Evolutionary conservation across 225 moss, liverwort and hornwort species (phyloP).

Genomic region (Physcomitrellopsis africana): DNA sequence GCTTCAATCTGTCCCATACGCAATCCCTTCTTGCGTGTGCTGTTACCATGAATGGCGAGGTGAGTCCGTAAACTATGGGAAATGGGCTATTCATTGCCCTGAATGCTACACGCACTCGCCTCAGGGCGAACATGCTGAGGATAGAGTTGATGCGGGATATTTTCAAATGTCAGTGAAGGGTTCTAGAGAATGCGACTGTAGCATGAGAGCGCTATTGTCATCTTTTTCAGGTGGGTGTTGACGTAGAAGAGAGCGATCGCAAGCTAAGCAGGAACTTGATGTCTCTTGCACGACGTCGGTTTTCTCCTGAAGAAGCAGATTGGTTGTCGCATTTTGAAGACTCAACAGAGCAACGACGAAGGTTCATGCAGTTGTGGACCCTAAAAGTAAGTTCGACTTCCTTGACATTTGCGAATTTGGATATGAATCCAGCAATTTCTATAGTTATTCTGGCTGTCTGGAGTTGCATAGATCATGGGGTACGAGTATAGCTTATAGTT

Average conservation of each 20-base stretch:
- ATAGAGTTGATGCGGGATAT: background rate
- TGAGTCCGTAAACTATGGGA: conserved; percentile 26
- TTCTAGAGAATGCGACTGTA: background rate
- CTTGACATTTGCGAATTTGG: background rate
- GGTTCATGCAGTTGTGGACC: conserved; percentile 91
- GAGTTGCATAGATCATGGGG: conserved; percentile 15
- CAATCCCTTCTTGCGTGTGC: conserved; percentile 83
- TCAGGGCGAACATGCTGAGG: background rate
- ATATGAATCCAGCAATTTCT: background rate
- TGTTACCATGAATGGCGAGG: conserved; percentile 71
- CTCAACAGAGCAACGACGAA: conserved; percentile 64
- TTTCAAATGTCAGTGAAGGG: background rate
- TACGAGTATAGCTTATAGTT: conserved; percentile 1
- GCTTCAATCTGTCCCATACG: conserved; percentile 94
- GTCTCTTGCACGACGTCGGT: conserved; percentile 69
- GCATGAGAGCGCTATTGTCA: conserved; percentile 9
- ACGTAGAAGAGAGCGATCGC: conserved; percentile 85
- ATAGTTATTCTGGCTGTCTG: background rate
- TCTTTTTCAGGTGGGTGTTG: conserved; percentile 73
- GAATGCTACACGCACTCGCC: background rate
- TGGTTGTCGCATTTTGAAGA: conserved; percentile 71
- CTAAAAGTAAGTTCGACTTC: conserved; percentile 56
- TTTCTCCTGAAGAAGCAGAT: conserved; percentile 80
- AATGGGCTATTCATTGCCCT: background rate
- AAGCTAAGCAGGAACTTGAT: conserved; percentile 67